Evolutionary conservation across 2,329 filamentous ascomycete species (phyloP).

Genomic region (Colletotrichum theobromicola): DNA sequence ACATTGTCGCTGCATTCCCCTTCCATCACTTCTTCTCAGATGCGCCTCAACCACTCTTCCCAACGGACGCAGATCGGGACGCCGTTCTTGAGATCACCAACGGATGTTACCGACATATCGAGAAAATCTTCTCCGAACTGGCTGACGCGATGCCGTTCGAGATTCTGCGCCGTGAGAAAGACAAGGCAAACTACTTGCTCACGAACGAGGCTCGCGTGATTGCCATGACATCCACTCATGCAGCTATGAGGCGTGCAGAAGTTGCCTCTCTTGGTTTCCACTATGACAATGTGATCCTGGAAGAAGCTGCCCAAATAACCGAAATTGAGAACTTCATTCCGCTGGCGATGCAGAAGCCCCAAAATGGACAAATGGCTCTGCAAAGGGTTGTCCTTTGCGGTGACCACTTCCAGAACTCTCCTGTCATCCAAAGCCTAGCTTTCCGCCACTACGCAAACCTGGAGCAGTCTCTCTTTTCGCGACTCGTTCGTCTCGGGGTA

Average conservation of each 20-base stretch:
- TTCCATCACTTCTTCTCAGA: conserved; percentile 89
- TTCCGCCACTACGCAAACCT: conserved; percentile 96
- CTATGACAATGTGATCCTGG: conserved; percentile 98
- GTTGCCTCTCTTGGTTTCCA: conserved; percentile 93
- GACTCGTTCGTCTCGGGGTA: conserved; percentile 90
- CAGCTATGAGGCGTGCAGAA: conserved; percentile 90
- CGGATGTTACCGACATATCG: conserved; percentile 88
- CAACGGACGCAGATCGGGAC: conserved; percentile 67
- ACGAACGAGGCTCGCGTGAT: conserved; percentile 96
- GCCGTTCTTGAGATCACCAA: conserved; percentile 76
- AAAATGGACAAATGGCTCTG: conserved; percentile 73
- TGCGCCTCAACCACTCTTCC: conserved; percentile 86
- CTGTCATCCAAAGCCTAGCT: conserved; percentile 91
- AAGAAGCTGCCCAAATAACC: conserved; percentile 97
- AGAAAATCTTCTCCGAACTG: conserved; percentile 89
- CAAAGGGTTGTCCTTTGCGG: conserved; percentile 92
- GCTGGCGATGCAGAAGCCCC: conserved; percentile 85
- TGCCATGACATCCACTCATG: conserved; percentile 98
- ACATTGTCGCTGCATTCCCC: conserved; percentile 79
- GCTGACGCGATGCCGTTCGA: conserved; percentile 96
- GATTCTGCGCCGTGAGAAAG: conserved; percentile 83
- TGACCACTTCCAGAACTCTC: conserved; percentile 96
- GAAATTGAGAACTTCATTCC: conserved; percentile 98
- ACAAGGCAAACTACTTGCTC: conserved; percentile 95
- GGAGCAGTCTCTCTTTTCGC: conserved; percentile 92